Conservation (phyloP, 352 stramenopile genomes). For the Blastocystis sp. region DNA sequence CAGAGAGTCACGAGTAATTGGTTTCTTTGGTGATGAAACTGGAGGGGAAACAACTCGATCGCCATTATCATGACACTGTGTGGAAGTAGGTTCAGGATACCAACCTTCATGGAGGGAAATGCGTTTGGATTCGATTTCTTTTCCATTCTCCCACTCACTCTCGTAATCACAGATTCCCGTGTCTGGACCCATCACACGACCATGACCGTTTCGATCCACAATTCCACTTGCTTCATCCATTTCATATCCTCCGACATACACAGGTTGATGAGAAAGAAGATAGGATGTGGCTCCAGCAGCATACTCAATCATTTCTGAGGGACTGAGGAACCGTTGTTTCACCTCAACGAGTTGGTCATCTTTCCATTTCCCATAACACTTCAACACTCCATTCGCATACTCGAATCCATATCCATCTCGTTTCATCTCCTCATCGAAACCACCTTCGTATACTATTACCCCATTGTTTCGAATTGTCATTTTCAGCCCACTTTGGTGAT, state of each 20-base stretch:
- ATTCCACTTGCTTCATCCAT: not conserved
- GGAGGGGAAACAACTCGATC: too few relatives aligned
- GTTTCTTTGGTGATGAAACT: too few relatives aligned
- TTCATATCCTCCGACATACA: not conserved
- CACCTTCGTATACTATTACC: not conserved
- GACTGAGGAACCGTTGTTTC: not conserved
- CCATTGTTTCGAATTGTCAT: too few relatives aligned
- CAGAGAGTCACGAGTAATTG: too few relatives aligned
- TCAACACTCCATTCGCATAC: not conserved
- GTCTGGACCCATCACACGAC: not conserved
- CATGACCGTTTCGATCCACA: not conserved
- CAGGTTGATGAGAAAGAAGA: not conserved
- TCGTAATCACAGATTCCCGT: not conserved
- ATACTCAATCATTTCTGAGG: not conserved
- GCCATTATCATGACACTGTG: too few relatives aligned
- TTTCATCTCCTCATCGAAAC: not conserved
- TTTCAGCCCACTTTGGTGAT: not conserved
- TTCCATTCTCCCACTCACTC: not conserved
- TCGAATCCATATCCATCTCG: not conserved
- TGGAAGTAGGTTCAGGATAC: too few relatives aligned
- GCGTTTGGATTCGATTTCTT: too few relatives aligned
- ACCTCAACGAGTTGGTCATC: not conserved
- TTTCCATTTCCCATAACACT: not conserved
- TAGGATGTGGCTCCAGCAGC: not conserved
- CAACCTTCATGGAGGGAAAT: too few relatives aligned